Conservation (phyloP, 208 protist genomes). For the Leishmania arabica region DNA sequence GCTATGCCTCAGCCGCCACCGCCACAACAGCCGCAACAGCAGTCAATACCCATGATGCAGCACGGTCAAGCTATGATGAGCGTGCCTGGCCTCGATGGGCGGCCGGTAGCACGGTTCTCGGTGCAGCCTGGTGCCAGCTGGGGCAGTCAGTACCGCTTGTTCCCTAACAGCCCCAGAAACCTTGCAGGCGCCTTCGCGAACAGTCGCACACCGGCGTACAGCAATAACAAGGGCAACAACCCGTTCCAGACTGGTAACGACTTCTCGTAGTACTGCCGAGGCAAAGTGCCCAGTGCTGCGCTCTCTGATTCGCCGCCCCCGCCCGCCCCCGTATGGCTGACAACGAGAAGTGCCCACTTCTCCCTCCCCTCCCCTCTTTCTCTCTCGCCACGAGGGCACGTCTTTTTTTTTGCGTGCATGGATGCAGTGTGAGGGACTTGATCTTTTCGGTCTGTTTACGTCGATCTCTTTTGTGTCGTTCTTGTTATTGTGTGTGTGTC, state of each 20-base stretch:
- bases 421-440: too few relatives aligned
- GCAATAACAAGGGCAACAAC: slow-evolving; percentile 3
- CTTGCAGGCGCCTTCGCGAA: background rate
- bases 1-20: background rate
- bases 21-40: slow-evolving; percentile 7
- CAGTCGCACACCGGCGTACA: background rate
- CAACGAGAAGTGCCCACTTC: background rate
- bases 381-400: too few relatives aligned
- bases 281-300: background rate
- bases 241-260: background rate
- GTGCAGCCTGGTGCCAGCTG: background rate
- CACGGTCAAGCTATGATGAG: background rate
- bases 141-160: background rate
- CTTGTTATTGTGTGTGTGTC: too few relatives aligned
- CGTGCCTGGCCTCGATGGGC: background rate
- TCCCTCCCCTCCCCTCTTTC: background rate
- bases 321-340: background rate
- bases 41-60: background rate
- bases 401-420: too few relatives aligned
- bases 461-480: too few relatives aligned
- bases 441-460: too few relatives aligned
- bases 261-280: background rate
- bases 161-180: background rate
- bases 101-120: background rate
- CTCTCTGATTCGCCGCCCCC: background rate